Evolutionary conservation across 805 yeast genomes (phyloP), one percentile per base, ranked within the genome.

Genomic region (Ogataea allantospora): DNA sequence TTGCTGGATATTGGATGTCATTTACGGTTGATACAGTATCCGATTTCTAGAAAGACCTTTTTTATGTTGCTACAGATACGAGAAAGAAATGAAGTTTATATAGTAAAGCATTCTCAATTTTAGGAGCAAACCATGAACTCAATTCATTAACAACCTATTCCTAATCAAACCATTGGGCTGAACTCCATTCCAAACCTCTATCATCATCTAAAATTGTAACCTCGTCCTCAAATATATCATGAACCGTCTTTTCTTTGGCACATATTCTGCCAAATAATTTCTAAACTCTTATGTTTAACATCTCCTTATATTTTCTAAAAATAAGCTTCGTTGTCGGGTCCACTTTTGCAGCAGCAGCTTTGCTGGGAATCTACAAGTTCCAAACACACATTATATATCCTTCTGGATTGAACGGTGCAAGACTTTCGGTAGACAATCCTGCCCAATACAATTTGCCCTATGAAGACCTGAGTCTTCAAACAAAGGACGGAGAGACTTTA

Each of bases 381-480:
- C 96, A 88, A 57, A 65, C 69, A 35, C 66, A 67, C 25, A 57
- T 93, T 34, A 80, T 91, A n/a, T 91, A 91, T 56, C 97, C 98
- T 1, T 75, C 95, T 2, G 68, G 74, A 45, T 69, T 88, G 33
- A 88, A 88, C 44, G 83, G 80, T 37, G 95, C 91, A 3, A 68
- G 75, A 73, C 67, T 75, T 47, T 22, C 62, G 51, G 93, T 89
- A 7, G 88, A 83, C 24, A 83, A 84, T 1, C 99, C 99, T 0
- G 86, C 74, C 46, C 68, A 67, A 33, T 78, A 72, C 57, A 83
- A 70, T 4, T 67, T 91, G 66, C 73, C 77, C 4, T 89, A 74
- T 59, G 81, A 85, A 48, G 75, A 72, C 29, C 65, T 81, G 0
- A 63, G 63, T 31, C 52, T 93, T 21, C 66, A 58, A 4, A 89